Conservation (phyloP, 805 yeast genomes). For the Metschnikowia lochheadii region DNA sequence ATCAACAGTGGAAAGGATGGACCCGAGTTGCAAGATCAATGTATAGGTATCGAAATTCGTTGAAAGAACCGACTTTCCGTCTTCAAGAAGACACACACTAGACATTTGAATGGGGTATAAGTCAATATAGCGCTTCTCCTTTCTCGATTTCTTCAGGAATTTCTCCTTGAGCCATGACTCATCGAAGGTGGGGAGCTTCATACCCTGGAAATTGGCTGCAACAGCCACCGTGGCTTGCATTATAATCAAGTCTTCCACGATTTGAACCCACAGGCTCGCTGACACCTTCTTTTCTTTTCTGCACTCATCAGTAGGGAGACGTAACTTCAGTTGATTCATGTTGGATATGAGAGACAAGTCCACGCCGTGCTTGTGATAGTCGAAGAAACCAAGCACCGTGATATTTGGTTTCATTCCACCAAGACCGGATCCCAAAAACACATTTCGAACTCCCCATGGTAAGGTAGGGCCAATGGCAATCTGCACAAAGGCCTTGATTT, state of each 20-base stretch:
- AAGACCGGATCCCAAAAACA: constrained; percentile 88
- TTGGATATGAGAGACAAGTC: constrained; percentile 24
- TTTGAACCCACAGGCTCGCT: constrained; percentile 83
- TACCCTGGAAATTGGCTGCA: constrained; percentile 76
- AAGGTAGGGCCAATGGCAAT: constrained; percentile 81
- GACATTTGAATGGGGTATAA: constrained; percentile 97
- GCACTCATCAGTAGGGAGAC: constrained; percentile 74
- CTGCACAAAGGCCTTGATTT: constrained; percentile 91
- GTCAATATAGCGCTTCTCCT: constrained; percentile 61
- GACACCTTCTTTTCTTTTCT: constrained; percentile 65
- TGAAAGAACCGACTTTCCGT: constrained; percentile 67
- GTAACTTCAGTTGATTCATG: constrained; percentile 16
- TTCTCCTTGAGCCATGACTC: constrained; percentile 15
- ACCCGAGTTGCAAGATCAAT: constrained; percentile 87
- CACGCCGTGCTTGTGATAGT: constrained; percentile 45
- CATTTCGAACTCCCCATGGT: constrained; percentile 94
- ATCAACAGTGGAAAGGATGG: constrained; percentile 87
- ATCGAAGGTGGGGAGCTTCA: constrained; percentile 55
- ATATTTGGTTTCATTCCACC: constrained; percentile 99
- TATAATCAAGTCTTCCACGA: constrained; percentile 82
- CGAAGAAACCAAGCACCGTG: constrained; percentile 86
- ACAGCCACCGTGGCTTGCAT: constrained; percentile 91
- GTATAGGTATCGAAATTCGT: constrained; percentile 97
- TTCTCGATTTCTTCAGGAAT: not conserved
- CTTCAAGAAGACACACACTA: constrained; percentile 63